These are phyloP conservation scores for Mortierella sp. DNA, from an alignment of 371 early-diverging fungal species.

Conservation along the genomic window DNA sequence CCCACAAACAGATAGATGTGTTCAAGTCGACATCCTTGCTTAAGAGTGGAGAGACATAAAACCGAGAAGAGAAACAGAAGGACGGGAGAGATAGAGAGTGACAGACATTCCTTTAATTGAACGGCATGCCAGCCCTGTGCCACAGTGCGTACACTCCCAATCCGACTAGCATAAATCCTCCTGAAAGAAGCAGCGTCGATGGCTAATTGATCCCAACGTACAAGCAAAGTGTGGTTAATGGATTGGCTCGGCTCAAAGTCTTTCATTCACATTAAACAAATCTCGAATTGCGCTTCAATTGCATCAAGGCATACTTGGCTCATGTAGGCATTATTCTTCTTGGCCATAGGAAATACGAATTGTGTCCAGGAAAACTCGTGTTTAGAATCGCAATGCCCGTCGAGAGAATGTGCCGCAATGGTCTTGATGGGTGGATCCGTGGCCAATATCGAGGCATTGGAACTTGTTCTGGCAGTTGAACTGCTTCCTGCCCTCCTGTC, in stretches of 20 bases:
- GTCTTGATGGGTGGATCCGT: neutral
- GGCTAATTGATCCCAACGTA: conserved; percentile 10
- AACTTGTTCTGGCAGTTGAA: neutral
- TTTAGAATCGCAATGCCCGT: conserved; percentile 2
- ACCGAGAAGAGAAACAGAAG: neutral
- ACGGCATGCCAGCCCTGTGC: conserved; percentile 22
- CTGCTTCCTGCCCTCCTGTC: neutral
- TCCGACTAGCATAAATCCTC: conserved; percentile 52
- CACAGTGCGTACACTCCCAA: conserved; percentile 44
- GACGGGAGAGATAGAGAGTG: neutral
- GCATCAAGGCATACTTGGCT: conserved; percentile 18
- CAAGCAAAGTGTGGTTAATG: neutral
- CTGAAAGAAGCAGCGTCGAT: conserved; percentile 38
- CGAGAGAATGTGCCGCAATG: neutral
- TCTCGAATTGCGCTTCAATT: neutral
- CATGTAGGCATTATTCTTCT: conserved; percentile 17
- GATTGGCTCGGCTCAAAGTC: neutral
- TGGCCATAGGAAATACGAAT: conserved; percentile 39
- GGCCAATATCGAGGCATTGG: neutral
- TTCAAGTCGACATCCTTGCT: neutral
- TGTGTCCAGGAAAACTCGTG: conserved; percentile 46
- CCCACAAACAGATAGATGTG: neutral
- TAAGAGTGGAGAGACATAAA: neutral
- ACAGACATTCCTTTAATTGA: neutral
- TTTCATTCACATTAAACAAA: neutral